phyloP scores from a whole-genome alignment of 352 stramenopile species.

The Pythium pectinolyticum region DNA sequence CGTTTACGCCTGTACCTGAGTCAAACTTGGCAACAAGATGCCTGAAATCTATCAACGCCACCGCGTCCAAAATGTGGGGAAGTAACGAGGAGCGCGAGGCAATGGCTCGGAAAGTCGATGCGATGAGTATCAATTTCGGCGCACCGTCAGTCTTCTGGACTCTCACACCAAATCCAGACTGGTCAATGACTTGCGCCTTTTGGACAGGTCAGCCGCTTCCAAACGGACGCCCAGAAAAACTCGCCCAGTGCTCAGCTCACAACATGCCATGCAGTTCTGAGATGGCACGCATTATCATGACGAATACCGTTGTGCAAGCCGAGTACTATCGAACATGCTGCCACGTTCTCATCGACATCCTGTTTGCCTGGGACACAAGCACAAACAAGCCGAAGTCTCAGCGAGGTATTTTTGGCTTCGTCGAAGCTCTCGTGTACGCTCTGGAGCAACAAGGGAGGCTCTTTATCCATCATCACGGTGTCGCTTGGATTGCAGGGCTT shows the following conservation, averaged over 20 bases:
- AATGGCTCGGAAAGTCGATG: conserved; percentile 13
- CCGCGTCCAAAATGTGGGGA: conserved; percentile 22
- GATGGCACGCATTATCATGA: background rate
- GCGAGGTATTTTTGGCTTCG: conserved; percentile 20
- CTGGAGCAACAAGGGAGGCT: conserved; percentile 23
- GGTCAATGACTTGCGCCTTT: conserved; percentile 15
- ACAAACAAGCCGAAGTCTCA: conserved; percentile 13
- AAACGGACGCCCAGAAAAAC: background rate
- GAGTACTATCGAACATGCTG: background rate
- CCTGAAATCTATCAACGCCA: conserved; percentile 15
- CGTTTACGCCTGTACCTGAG: background rate
- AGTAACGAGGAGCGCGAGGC: conserved; percentile 23
- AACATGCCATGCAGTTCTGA: background rate
- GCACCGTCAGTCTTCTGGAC: conserved; percentile 29
- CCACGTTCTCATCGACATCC: background rate
- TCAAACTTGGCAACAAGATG: background rate
- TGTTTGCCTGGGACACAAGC: background rate
- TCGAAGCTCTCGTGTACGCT: conserved; percentile 22
- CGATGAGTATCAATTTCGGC: conserved; percentile 16
- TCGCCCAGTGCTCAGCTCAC: background rate
- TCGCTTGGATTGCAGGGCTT: conserved; percentile 20
- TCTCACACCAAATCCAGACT: conserved; percentile 28
- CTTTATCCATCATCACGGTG: conserved; percentile 23
- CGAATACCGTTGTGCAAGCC: background rate
- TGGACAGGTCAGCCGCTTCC: conserved; percentile 15